phyloP scores from a whole-genome alignment of 768 basidiomycete species.

The Leccinum boreale region DNA sequence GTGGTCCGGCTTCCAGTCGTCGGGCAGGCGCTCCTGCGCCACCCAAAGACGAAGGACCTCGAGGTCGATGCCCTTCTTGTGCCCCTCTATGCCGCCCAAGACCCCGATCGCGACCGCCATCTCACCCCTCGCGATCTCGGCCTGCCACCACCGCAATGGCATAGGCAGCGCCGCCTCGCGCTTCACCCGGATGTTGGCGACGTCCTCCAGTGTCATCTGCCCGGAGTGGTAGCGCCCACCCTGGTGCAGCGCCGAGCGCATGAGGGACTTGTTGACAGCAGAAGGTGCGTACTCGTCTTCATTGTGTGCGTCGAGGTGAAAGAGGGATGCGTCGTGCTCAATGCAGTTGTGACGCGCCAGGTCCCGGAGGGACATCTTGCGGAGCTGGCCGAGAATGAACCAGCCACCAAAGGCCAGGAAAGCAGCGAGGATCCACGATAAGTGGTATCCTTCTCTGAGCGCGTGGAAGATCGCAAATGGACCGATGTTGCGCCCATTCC shows the following conservation, averaged over 20 bases:
- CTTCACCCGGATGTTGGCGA: constrained; percentile 49
- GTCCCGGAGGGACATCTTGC: constrained; percentile 35
- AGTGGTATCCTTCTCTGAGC: constrained; percentile 48
- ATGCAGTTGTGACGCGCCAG: constrained; percentile 47
- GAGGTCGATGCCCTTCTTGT: constrained; percentile 42
- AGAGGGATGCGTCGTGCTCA: constrained; percentile 61
- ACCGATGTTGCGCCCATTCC: constrained; percentile 48
- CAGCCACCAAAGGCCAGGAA: constrained; percentile 49
- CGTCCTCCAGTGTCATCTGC: constrained; percentile 30
- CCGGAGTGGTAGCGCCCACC: constrained; percentile 26
- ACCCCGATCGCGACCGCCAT: constrained; percentile 63
- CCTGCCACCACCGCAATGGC: constrained; percentile 42
- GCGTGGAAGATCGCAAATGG: constrained; percentile 38
- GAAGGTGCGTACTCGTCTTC: constrained; percentile 47
- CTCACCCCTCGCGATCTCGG: constrained; percentile 64
- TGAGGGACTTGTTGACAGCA: constrained; percentile 36
- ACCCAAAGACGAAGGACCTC: constrained; percentile 52
- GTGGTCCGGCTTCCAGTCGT: constrained; percentile 34
- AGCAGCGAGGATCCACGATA: constrained; percentile 44
- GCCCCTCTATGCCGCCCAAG: constrained; percentile 31
- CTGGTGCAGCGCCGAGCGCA: constrained; percentile 40
- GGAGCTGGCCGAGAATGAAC: constrained; percentile 38
- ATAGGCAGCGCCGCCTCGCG: constrained; percentile 41
- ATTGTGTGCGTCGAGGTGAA: constrained; percentile 44
- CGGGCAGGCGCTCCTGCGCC: constrained; percentile 50